Percentiles rank a stretch among this genome's conserved stretches.
Evolutionary conservation across 1,284 basidiomycete species (phyloP).

Genomic region (Cryptococcus sp.): DNA sequence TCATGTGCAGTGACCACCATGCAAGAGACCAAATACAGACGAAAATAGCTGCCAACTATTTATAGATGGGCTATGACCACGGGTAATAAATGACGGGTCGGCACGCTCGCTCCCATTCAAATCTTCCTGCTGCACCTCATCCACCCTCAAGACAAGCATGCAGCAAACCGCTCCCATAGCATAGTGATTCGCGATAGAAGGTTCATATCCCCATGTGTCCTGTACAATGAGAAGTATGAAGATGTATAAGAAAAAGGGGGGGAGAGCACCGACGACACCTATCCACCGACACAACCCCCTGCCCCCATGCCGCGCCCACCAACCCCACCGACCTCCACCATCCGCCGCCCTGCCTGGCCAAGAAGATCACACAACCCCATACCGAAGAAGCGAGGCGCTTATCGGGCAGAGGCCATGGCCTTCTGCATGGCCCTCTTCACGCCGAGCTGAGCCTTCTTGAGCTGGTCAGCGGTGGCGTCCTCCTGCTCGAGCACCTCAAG

Average conservation of each 20-base stretch:
- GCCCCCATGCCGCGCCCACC: neutral
- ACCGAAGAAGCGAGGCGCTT: conserved; percentile 9
- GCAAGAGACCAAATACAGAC: too few relatives aligned
- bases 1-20: too few relatives aligned
- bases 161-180: neutral
- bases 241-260: conserved; percentile 1
- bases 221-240: conserved; percentile 8
- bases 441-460: conserved; percentile 85
- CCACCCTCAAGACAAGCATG: neutral
- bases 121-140: neutral
- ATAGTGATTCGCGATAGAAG: neutral
- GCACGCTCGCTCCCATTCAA: too few relatives aligned
- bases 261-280: neutral
- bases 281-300: neutral
- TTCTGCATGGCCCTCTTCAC: conserved; percentile 96
- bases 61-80: too few relatives aligned
- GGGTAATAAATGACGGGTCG: too few relatives aligned
- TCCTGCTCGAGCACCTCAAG: conserved; percentile 96
- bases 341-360: neutral
- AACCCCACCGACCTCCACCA: too few relatives aligned
- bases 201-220: conserved; percentile 5
- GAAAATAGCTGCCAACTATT: too few relatives aligned
- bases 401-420: conserved; percentile 58
- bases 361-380: neutral
- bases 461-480: conserved; percentile 83